Evolutionary conservation across 108 stramenopile genomes (phyloP), one percentile per base, ranked within the genome.

Genomic region (Poteriospumella lacustris): DNA sequence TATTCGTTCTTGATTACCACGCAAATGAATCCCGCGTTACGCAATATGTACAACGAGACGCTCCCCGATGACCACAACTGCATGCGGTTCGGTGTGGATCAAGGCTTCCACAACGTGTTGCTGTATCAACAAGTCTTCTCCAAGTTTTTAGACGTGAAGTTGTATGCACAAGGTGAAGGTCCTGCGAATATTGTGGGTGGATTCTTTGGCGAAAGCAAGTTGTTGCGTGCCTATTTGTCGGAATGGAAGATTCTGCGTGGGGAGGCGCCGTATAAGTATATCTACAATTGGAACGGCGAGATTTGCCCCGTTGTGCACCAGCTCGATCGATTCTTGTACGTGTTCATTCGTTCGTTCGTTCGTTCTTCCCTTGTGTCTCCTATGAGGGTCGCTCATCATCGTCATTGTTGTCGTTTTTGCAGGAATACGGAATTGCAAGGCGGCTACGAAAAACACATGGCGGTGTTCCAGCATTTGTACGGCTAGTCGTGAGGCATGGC

Each of bases 221-320:
- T 68, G 19, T 40, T 68, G 19, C 28, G 24, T 12, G 15, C 19
- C 24, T 68, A 12, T 19, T 40, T 68, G 39, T 15, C 15, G 36
- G 28, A 68, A 19, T 68, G 64, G 64, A 40, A 40, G 24, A 68
- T 68, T 36, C 12, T 68, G 38, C 12, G 24, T 15, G 64, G 64
- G 15, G 64, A 36, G 19, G 64, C 64, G 19, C 64, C 64, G 24
- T 19, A 68, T 36, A 19, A 15, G 19, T 68, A 68, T 68, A 39
- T 68, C 36, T 19, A 36, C 28, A 68, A 68, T 68, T 68, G 64
- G 64, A 39, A 68, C 36, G 64, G 64, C 19, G 28, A 68, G 19
- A 39, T 19, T 12, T 68, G 19, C 36, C 64, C 64, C 15, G 64
- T 68, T 39, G 64, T 68, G 39, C 64, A 68, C 36, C 64, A 68